Conservation (phyloP, 768 basidiomycete genomes). For the Naganishia vishniacii region DNA sequence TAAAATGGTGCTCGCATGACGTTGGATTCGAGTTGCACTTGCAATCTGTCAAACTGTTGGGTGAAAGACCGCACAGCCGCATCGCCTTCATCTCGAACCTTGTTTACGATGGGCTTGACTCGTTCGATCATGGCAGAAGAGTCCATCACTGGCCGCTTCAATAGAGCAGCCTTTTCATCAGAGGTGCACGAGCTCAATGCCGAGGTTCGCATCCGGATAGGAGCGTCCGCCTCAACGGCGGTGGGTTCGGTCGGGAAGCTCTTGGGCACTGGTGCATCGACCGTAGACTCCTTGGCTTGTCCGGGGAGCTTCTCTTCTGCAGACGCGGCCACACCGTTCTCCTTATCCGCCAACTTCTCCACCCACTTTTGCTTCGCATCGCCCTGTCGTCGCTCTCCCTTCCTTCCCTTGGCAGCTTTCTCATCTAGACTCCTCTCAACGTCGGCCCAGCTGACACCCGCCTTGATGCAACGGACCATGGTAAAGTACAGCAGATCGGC, state of each 20-base stretch:
- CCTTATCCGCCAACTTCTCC: constrained; percentile 52
- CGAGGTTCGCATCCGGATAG: constrained; percentile 72
- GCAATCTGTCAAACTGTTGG: constrained; percentile 77
- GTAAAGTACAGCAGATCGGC: constrained; percentile 93
- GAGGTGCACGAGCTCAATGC: constrained; percentile 54
- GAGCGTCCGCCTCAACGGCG: constrained; percentile 21
- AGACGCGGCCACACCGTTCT: constrained; percentile 31
- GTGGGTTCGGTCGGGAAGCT: constrained; percentile 37
- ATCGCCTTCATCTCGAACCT: constrained; percentile 78
- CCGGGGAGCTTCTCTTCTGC: constrained; percentile 28
- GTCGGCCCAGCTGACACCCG: constrained; percentile 74
- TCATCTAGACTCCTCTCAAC: constrained; percentile 75
- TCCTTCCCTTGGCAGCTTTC: constrained; percentile 81
- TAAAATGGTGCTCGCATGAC: constrained; percentile 74
- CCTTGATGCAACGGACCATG: constrained; percentile 72
- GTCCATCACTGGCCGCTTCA: constrained; percentile 83
- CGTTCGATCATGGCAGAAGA: constrained; percentile 81
- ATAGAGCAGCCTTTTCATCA: constrained; percentile 61
- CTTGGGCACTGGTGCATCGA: constrained; percentile 43
- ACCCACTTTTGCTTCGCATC: constrained; percentile 77
- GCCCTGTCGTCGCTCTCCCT: constrained; percentile 77
- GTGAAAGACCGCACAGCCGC: constrained; percentile 78
- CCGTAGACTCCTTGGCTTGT: constrained; percentile 35
- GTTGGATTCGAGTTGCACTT: constrained; percentile 61
- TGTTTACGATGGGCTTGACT: constrained; percentile 88